Conservation (phyloP, 2,329 filamentous ascomycete genomes). For the Arthrinium puccinioides region DNA sequence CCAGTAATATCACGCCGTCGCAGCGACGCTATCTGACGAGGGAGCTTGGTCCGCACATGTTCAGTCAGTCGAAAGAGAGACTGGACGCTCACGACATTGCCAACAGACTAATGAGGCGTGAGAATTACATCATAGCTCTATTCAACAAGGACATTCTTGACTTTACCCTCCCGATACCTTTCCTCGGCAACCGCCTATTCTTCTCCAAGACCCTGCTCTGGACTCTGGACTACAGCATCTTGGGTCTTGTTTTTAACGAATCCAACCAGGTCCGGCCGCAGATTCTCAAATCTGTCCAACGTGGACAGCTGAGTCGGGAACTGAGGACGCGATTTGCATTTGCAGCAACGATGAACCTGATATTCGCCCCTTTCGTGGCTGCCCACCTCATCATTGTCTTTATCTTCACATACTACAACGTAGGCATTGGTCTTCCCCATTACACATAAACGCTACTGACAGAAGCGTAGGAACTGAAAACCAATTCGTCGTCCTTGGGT, state of each 20-base stretch:
- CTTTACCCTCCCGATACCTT: slow-evolving; percentile 77
- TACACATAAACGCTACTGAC: slow-evolving; percentile 10
- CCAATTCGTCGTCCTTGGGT: slow-evolving; percentile 81
- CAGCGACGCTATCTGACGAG: slow-evolving; percentile 39
- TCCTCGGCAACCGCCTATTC: slow-evolving; percentile 69
- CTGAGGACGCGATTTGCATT: slow-evolving; percentile 73
- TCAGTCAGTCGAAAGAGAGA: slow-evolving; percentile 84
- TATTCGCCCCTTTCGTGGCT: slow-evolving; percentile 83
- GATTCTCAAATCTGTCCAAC: slow-evolving; percentile 77
- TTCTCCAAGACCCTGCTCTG: slow-evolving; percentile 88
- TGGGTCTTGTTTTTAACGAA: slow-evolving; percentile 91
- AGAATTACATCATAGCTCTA: slow-evolving; percentile 94
- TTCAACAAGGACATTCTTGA: slow-evolving; percentile 96
- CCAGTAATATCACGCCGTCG: slow-evolving; percentile 43
- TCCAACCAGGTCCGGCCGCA: slow-evolving; percentile 79
- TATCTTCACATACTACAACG: slow-evolving; percentile 91
- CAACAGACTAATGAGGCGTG: slow-evolving; percentile 90
- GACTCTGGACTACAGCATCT: slow-evolving; percentile 83
- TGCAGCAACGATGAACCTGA: slow-evolving; percentile 76
- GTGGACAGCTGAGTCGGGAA: slow-evolving; percentile 69
- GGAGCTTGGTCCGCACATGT: slow-evolving; percentile 57
- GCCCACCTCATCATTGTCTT: slow-evolving; percentile 81
- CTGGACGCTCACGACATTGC: slow-evolving; percentile 96
- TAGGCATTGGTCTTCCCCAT: slow-evolving; percentile 29
- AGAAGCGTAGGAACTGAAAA: slow-evolving; percentile 77